Percentiles rank a stretch among this genome's conserved stretches.
These are phyloP conservation scores for Phytophthora fragariae DNA, from an alignment of 352 stramenopile species.

Conservation along the genomic window DNA sequence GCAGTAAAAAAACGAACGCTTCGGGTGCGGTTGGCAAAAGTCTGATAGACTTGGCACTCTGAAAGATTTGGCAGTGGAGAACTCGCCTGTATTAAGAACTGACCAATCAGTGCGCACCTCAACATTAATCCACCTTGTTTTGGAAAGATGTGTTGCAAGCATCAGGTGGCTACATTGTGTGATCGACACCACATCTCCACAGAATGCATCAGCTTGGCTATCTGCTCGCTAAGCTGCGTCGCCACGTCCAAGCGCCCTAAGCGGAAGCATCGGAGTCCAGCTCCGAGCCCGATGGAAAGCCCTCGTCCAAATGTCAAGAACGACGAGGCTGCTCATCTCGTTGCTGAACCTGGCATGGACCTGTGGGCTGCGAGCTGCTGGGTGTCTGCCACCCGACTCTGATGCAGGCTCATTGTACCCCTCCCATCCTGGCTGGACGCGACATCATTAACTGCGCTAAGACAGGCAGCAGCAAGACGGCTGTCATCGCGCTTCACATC, in stretches of 20 bases:
- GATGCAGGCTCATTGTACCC: slow-evolving; percentile 73
- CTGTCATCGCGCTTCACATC: slow-evolving; percentile 98
- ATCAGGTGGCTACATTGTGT: too few species aligned
- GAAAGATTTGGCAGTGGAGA: too few species aligned
- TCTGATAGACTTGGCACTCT: too few species aligned
- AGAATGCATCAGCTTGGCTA: slow-evolving; percentile 40
- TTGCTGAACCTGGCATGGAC: slow-evolving; percentile 89
- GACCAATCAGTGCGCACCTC: too few species aligned
- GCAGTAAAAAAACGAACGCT: too few species aligned
- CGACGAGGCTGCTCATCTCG: slow-evolving; percentile 74
- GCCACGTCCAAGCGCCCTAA: neutral
- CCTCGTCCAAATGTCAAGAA: neutral
- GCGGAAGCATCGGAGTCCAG: slow-evolving; percentile 9
- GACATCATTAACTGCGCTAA: slow-evolving; percentile 94
- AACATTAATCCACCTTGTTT: too few species aligned
- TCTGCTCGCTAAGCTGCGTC: slow-evolving; percentile 78
- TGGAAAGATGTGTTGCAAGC: too few species aligned
- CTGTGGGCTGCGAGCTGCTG: slow-evolving; percentile 86
- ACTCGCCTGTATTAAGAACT: too few species aligned
- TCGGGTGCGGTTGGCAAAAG: too few species aligned
- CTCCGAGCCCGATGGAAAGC: neutral
- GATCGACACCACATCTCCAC: neutral
- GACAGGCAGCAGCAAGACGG: slow-evolving; percentile 98
- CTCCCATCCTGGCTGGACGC: slow-evolving; percentile 64
- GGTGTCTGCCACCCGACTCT: slow-evolving; percentile 89